Conservation (phyloP, 2,329 filamentous ascomycete species). For the Aspergillus niger region DNA sequence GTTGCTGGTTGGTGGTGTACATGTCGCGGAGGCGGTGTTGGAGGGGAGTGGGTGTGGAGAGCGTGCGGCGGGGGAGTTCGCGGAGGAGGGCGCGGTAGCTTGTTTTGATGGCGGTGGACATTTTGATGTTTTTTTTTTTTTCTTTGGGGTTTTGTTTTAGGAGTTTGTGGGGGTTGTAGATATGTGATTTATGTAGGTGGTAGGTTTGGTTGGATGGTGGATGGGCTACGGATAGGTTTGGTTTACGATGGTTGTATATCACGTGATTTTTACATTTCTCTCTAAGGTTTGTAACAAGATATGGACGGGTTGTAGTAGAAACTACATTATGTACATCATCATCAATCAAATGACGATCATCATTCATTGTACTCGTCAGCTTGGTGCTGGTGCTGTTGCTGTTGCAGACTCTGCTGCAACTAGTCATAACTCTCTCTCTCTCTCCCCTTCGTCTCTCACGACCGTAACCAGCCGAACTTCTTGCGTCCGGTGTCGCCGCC, state of each 20-base stretch:
- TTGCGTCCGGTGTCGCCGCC: constrained; percentile 41
- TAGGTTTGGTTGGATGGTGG: background rate
- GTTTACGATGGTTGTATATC: background rate
- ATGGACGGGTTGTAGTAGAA: background rate
- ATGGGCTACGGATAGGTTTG: background rate
- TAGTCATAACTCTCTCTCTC: constrained; percentile 8
- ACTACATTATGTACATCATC: constrained; percentile 26
- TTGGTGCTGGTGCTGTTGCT: constrained; percentile 3
- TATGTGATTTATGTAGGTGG: background rate
- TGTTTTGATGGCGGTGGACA: constrained; percentile 50
- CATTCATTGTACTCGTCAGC: constrained; percentile 22
- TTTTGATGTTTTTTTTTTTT: constrained; percentile 10
- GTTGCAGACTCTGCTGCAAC: constrained; percentile 7
- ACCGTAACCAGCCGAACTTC: constrained; percentile 48
- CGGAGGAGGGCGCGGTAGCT: constrained; percentile 88
- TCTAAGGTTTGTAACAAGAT: too few relatives aligned
- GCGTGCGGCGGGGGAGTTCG: constrained; percentile 74
- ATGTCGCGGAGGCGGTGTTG: constrained; percentile 68
- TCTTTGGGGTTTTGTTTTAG: background rate
- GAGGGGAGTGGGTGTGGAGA: constrained; percentile 66
- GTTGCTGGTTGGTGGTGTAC: constrained; percentile 49
- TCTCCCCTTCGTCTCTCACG: constrained; percentile 22
- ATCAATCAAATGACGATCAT: constrained; percentile 20
- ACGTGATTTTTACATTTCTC: constrained; percentile 1
- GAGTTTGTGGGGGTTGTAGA: background rate